phyloP scores from a whole-genome alignment of 257 asterid genomes.

The Marsdenia floribunda region DNA sequence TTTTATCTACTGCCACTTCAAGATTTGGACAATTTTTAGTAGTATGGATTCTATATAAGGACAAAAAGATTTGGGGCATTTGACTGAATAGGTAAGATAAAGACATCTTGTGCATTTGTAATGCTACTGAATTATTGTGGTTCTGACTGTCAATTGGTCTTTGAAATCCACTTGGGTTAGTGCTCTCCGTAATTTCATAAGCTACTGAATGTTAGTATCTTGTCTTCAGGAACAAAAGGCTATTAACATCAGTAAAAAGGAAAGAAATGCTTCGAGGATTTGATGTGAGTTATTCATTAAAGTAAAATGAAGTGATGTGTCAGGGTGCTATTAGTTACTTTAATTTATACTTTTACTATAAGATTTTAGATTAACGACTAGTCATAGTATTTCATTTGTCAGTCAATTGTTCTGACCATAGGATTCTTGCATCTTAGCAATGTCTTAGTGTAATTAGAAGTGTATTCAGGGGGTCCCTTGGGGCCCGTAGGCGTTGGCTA shows the following conservation, averaged over 20 bases:
- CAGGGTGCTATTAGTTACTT: background rate
- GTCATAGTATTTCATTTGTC: background rate
- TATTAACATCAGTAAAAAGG: background rate
- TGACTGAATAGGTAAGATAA: background rate
- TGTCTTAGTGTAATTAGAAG: background rate
- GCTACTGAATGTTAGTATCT: background rate
- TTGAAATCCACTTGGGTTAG: background rate
- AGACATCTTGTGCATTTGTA: too few species aligned
- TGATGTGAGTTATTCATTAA: background rate
- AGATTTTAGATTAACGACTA: background rate
- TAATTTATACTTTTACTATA: background rate
- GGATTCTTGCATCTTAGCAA: background rate
- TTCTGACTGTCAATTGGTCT: too few species aligned
- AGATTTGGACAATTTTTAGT: background rate
- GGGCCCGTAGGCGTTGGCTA: background rate
- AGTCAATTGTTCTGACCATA: background rate
- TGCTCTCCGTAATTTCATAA: background rate
- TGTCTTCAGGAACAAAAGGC: background rate
- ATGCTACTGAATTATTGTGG: too few species aligned
- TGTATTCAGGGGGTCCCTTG: background rate
- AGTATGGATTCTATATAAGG: background rate
- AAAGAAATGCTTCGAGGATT: background rate
- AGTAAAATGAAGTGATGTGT: background rate
- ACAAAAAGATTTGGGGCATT: background rate
- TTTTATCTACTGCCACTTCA: background rate